Percentiles rank a stretch among this genome's conserved stretches.
These are phyloP conservation scores for Allodekkera sacchari DNA, from an alignment of 805 yeast species.

Conservation along the genomic window DNA sequence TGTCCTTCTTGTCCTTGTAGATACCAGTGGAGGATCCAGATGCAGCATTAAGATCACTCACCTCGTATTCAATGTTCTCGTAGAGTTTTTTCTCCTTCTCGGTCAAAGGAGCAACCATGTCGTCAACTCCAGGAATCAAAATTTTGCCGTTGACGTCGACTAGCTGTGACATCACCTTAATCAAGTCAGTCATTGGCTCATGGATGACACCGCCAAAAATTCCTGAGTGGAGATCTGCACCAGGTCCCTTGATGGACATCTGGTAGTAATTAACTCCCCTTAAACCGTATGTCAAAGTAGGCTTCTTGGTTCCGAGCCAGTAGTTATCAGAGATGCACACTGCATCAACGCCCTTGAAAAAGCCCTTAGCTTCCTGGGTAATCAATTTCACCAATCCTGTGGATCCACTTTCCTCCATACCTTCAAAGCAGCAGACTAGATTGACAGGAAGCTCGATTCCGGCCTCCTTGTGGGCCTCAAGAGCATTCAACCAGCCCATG, in stretches of 20 bases:
- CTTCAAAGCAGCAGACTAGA: conserved; percentile 88
- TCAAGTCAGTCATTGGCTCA: conserved; percentile 94
- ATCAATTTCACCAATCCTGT: conserved; percentile 82
- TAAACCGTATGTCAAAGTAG: conserved; percentile 94
- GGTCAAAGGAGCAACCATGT: conserved; percentile 93
- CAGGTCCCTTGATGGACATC: conserved; percentile 77
- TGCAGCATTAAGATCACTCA: conserved; percentile 80
- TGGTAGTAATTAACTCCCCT: conserved; percentile 96
- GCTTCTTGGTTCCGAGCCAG: conserved; percentile 97
- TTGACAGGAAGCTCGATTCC: conserved; percentile 91
- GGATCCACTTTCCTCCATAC: conserved; percentile 98
- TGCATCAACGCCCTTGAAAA: conserved; percentile 85
- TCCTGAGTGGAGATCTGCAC: conserved; percentile 96
- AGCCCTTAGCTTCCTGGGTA: conserved; percentile 64
- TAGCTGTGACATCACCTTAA: conserved; percentile 65
- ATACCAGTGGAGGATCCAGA: conserved; percentile 82
- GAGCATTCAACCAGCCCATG: conserved; percentile 88
- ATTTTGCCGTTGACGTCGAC: conserved; percentile 82
- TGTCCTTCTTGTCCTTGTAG: conserved; percentile 68
- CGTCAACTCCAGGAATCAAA: conserved; percentile 77
- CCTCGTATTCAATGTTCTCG: conserved; percentile 76
- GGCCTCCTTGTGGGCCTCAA: conserved; percentile 82
- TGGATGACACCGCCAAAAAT: conserved; percentile 95
- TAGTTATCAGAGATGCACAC: conserved; percentile 96
- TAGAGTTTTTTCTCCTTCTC: conserved; percentile 70